Evolutionary conservation across 805 yeast species (phyloP).

Genomic region (Sugiyamaella smithiae): DNA sequence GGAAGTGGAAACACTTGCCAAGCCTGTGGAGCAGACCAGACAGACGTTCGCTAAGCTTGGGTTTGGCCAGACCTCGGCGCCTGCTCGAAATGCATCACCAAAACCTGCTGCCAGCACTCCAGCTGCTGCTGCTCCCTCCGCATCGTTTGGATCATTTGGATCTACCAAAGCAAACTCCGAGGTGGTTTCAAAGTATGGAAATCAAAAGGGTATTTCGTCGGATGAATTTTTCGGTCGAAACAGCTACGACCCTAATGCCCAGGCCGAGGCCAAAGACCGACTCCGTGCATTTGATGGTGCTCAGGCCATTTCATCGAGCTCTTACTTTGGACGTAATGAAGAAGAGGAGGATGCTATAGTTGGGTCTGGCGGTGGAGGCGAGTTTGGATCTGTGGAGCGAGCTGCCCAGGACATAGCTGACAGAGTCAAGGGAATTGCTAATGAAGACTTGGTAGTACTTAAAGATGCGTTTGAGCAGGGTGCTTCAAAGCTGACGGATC

Average conservation of each 20-base stretch:
- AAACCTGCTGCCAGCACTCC: slow-evolving; percentile 16
- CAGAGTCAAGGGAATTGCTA: slow-evolving; percentile 69
- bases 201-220: slow-evolving; percentile 91
- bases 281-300: slow-evolving; percentile 82
- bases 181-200: slow-evolving; percentile 61
- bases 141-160: slow-evolving; percentile 18
- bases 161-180: slow-evolving; percentile 25
- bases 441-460: slow-evolving; percentile 82
- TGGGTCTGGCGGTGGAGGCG: slow-evolving; percentile 33
- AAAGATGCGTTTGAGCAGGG: slow-evolving; percentile 93
- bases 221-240: slow-evolving; percentile 94
- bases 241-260: slow-evolving; percentile 70
- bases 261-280: slow-evolving; percentile 77
- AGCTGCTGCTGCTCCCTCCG: slow-evolving; percentile 9
- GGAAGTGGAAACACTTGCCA: slow-evolving; percentile 3
- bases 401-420: slow-evolving; percentile 62
- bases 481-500: slow-evolving; percentile 81
- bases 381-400: slow-evolving; percentile 46
- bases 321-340: slow-evolving; percentile 87
- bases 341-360: slow-evolving; percentile 37
- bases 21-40: slow-evolving; percentile 19
- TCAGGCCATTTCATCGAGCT: slow-evolving; percentile 83
- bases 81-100: slow-evolving; percentile 43
- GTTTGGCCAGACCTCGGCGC: slow-evolving; percentile 71
- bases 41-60: slow-evolving; percentile 49